Base-by-base conservation (phyloP, 495 filamentous ascomycete species). In the Lepraria neglecta region DNA sequence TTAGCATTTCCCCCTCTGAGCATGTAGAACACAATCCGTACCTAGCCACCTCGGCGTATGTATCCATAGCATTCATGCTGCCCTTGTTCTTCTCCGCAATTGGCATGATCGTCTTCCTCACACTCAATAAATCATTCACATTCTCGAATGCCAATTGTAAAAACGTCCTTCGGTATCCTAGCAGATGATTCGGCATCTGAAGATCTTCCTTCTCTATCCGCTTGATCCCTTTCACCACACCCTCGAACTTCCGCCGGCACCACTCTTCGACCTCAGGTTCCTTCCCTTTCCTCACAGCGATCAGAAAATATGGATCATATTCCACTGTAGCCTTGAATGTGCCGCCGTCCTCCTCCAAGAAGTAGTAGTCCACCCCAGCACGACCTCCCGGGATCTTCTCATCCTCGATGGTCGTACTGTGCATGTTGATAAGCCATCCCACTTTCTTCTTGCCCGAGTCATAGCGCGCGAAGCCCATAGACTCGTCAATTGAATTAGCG, bases 261-360 rank as follows among this genome's bases (percentile, higher is more conserved):
- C 92, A 99, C 74, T 97, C 94, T 70, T 99, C 94, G 0, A 95
- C 94, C 71, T 99, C 94, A 61, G 83, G 79, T 72, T 99, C 95
- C 66, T 86, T 85, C 1, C 89, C 89, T 67, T 85, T 90, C 71
- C 90, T 91, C 19, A 92, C 88, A 4, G 91, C 91, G 59, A 99
- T 84, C 48, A 97, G 76, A 64, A 99, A 95, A 74, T 99, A 99
- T 31, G 94, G 94, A 71, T 97, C 91, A 69, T 96, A 96, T 72
- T 95, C 89, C 61, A 97, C 76, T 21, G 92, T 97, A 45, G 94
- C 92, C 73, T 97, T 97, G 80, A 97, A 99, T 28, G 89, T 96
- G 27, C 82, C 82, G 12, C 92, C 92, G 68, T 92, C 89, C 58
- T 97, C 90, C 69, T 94, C 91, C 53, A 99, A 84, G 74, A 99